These are phyloP conservation scores for Rubroshorea leprosula DNA, from an alignment of 345 rosid species.

Conservation along the genomic window DNA sequence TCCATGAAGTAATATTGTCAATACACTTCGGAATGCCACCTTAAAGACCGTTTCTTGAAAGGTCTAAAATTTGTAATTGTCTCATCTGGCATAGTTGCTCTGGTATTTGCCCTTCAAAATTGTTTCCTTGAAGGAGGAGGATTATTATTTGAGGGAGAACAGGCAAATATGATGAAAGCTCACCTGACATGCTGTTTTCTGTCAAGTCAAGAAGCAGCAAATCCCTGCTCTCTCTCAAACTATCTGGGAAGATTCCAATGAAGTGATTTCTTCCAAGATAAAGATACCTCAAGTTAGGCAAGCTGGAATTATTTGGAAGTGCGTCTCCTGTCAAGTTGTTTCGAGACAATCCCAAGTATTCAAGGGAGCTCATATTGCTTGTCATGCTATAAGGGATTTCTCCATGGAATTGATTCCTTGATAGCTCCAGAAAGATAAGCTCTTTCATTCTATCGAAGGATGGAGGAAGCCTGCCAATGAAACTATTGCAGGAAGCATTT, in stretches of 20 bases:
- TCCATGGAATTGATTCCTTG: no score
- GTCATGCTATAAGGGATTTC: no score
- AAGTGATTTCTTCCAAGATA: slow-evolving; percentile 8
- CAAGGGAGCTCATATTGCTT: slow-evolving; percentile 9
- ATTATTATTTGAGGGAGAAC: not conserved
- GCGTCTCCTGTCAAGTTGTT: slow-evolving; percentile 12
- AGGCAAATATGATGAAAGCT: slow-evolving; percentile 8
- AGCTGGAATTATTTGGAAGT: slow-evolving; percentile 10
- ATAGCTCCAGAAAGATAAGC: no score
- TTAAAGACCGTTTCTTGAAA: slow-evolving; percentile 9
- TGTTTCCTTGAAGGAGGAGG: slow-evolving; percentile 2
- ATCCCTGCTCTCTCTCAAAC: not conserved
- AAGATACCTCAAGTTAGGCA: slow-evolving; percentile 2
- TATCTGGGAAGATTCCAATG: not conserved
- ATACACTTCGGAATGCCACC: slow-evolving; percentile 18
- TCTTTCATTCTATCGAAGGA: no score
- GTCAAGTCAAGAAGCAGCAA: not conserved
- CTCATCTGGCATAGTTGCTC: slow-evolving; percentile 14
- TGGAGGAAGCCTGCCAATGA: no score
- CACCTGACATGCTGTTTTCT: slow-evolving; percentile 13
- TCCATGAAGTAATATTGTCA: slow-evolving; percentile 10
- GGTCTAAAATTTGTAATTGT: not conserved
- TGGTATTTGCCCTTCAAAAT: no score
- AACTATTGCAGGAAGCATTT: not conserved
- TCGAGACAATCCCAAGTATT: not conserved